These are phyloP conservation scores for Acanthamoeba triangularis DNA, from an alignment of 208 protist genomes.

Conservation along the genomic window DNA sequence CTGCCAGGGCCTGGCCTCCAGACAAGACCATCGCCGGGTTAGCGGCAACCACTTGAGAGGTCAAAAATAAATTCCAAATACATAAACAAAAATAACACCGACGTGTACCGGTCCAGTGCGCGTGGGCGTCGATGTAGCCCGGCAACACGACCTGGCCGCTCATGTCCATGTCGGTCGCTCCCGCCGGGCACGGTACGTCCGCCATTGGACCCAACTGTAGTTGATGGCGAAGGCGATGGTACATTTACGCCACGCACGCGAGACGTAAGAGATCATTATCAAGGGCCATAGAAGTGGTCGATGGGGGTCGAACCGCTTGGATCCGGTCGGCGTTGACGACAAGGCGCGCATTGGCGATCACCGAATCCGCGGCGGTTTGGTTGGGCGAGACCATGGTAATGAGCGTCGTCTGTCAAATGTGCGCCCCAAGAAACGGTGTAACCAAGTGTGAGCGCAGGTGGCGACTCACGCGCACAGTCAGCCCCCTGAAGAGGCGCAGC, in stretches of 20 bases:
- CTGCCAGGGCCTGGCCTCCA: background rate
- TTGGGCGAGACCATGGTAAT: background rate
- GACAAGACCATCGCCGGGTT: background rate
- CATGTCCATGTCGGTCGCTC: background rate
- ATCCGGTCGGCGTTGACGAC: background rate
- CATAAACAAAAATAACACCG: no score
- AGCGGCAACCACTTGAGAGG: background rate
- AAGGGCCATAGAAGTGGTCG: no score
- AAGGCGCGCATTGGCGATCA: background rate
- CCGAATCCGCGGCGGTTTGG: background rate
- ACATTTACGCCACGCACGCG: no score
- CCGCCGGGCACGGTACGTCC: background rate
- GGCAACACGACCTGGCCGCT: background rate
- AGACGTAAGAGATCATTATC: no score
- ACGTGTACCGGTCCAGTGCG: slow-evolving; percentile 58
- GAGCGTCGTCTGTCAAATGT: background rate
- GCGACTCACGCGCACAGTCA: no score
- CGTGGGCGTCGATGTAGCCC: slow-evolving; percentile 64
- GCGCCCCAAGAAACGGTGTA: background rate
- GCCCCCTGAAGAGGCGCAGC: no score
- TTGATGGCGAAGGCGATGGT: no score
- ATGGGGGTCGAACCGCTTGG: no score
- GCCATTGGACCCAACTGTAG: background rate
- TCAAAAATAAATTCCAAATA: background rate
- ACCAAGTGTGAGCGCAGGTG: no score